Evolutionary conservation across 805 yeast genomes (phyloP).

Genomic region (Pichia eremophila): DNA sequence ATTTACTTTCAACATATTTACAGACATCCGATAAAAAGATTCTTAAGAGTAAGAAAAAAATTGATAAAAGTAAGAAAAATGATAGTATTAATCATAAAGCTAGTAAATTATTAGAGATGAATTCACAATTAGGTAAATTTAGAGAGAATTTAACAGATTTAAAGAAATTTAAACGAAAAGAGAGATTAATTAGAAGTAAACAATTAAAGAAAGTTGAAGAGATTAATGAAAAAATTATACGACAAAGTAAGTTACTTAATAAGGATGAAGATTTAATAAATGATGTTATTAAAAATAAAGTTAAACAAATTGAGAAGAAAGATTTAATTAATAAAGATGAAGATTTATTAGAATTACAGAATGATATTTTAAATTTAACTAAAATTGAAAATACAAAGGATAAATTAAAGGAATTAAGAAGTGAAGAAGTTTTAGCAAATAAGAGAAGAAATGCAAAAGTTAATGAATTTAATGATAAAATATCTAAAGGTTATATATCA

Average conservation of each 20-base stretch:
- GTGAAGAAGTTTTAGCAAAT: slow-evolving; percentile 15
- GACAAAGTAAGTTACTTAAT: slow-evolving; percentile 15
- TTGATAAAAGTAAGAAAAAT: neutral
- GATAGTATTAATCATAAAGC: slow-evolving; percentile 9
- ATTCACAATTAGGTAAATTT: slow-evolving; percentile 11
- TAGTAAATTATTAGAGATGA: slow-evolving; percentile 18
- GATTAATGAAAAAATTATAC: slow-evolving; percentile 13
- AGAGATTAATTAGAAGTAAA: slow-evolving; percentile 12
- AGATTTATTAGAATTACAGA: slow-evolving; percentile 35
- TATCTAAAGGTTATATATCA: slow-evolving; percentile 34
- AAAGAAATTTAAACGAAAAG: slow-evolving; percentile 13
- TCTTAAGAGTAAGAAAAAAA: slow-evolving; percentile 3
- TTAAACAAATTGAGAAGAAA: slow-evolving; percentile 29
- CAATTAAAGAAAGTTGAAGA: slow-evolving; percentile 10
- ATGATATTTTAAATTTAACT: slow-evolving; percentile 35
- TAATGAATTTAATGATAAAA: slow-evolving; percentile 30
- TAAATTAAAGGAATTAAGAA: slow-evolving; percentile 10
- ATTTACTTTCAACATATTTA: slow-evolving; percentile 19
- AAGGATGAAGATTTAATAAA: slow-evolving; percentile 26
- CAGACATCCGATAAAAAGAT: slow-evolving; percentile 8
- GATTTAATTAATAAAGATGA: slow-evolving; percentile 21
- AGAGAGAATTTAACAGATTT: slow-evolving; percentile 10
- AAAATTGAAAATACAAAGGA: slow-evolving; percentile 31
- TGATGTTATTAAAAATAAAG: slow-evolving; percentile 30
- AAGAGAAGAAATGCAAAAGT: slow-evolving; percentile 23